These are phyloP conservation scores for Malus hybrid DNA, from an alignment of 331 rosid genomes.

Conservation along the genomic window DNA sequence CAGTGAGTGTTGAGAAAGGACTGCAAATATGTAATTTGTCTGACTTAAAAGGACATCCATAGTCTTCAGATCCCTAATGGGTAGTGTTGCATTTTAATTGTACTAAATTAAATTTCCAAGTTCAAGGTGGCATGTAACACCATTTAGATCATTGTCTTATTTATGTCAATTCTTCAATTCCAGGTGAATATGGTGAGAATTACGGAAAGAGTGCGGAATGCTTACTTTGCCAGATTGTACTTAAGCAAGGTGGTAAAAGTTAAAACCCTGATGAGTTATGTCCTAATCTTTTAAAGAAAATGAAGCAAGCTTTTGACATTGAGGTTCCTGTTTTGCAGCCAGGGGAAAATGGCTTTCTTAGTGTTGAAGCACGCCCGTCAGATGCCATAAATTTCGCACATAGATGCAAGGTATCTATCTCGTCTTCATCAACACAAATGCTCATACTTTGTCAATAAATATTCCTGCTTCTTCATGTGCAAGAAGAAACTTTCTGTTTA, in stretches of 20 bases:
- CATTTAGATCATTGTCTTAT: not conserved
- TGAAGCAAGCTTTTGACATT: conserved; percentile 11
- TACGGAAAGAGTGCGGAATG: conserved; percentile 70
- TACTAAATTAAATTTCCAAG: not conserved
- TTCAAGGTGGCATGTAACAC: not conserved
- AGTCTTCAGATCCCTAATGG: not conserved
- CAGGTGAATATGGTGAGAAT: conserved; percentile 86
- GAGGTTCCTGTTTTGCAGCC: conserved; percentile 55
- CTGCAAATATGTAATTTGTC: not conserved
- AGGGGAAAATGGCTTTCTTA: conserved; percentile 54
- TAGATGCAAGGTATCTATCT: conserved; percentile 64
- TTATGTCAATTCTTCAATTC: conserved; percentile 9
- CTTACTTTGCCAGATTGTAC: conserved; percentile 80
- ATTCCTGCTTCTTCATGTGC: not conserved
- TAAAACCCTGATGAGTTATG: not conserved
- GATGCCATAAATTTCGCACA: conserved; percentile 90
- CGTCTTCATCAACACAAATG: not conserved
- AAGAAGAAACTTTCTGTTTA: not conserved
- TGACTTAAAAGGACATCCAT: not conserved
- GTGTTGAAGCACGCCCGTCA: conserved; percentile 90
- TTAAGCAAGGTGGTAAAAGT: conserved; percentile 58
- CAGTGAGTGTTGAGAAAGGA: not conserved
- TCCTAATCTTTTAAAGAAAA: not conserved
- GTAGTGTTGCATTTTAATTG: not conserved
- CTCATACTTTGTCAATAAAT: not conserved